Conservation (phyloP, 164 flowering plant species). For the Vitis amurensis region DNA sequence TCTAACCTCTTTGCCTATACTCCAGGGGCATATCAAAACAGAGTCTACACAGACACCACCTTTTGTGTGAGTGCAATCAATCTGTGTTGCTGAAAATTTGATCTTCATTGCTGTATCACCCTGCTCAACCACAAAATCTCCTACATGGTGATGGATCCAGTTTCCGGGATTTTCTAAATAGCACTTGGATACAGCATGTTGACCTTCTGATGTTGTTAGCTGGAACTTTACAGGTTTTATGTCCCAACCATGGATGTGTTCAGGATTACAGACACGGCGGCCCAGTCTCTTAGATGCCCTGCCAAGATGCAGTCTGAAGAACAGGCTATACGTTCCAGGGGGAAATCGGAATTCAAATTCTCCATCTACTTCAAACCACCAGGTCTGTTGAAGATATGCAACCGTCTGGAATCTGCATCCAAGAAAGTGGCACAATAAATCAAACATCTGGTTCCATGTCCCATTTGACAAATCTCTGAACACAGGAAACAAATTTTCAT, state of each 20-base stretch:
- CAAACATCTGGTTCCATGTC: not conserved
- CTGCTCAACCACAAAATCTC: conserved; percentile 63
- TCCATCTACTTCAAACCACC: conserved; percentile 89
- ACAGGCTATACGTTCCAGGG: conserved; percentile 67
- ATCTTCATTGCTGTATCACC: conserved; percentile 42
- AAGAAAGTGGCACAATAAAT: not conserved
- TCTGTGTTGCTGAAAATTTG: conserved; percentile 79
- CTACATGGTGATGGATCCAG: conserved; percentile 69
- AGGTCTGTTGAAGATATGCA: conserved; percentile 83
- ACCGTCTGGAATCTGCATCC: conserved; percentile 56
- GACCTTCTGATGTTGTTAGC: conserved; percentile 68
- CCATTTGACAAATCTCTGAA: not conserved
- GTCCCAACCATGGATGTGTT: conserved; percentile 86
- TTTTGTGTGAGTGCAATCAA: conserved; percentile 91
- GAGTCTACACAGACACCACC: conserved; percentile 90
- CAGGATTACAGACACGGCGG: conserved; percentile 60
- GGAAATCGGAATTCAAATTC: conserved; percentile 77
- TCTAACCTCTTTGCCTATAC: conserved; percentile 23
- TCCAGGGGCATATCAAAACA: conserved; percentile 53
- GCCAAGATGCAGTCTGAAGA: conserved; percentile 77
- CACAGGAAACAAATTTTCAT: not conserved
- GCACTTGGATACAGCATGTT: conserved; percentile 45
- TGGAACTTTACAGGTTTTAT: conserved; percentile 69
- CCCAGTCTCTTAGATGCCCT: conserved; percentile 58
- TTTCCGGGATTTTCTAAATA: conserved; percentile 62